These are phyloP conservation scores for Cadophora sp. DNA, from an alignment of 2,329 filamentous ascomycete genomes.

Conservation along the genomic window DNA sequence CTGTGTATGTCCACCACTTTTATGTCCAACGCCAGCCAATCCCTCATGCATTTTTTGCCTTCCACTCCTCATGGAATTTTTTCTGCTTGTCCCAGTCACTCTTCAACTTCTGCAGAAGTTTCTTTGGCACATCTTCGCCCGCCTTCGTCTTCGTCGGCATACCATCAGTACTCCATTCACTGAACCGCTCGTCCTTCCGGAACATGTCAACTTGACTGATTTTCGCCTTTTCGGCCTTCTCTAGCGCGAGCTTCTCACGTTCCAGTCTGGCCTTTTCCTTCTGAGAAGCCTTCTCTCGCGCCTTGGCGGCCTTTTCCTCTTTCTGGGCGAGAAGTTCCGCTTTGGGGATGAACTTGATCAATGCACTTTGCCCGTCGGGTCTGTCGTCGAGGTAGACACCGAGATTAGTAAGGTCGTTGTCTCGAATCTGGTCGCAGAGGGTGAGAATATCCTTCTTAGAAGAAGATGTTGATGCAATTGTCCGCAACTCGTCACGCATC, in stretches of 20 bases:
- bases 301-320: constrained; percentile 64
- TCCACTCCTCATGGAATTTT: constrained; percentile 76
- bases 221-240: constrained; percentile 65
- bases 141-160: constrained; percentile 79
- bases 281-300: constrained; percentile 66
- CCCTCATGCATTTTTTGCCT: constrained; percentile 38
- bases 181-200: constrained; percentile 67
- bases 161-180: constrained; percentile 83
- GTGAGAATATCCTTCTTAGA: constrained; percentile 75
- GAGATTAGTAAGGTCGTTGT: constrained; percentile 80
- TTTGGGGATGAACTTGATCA: constrained; percentile 71
- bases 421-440: constrained; percentile 81
- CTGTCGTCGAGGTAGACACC: constrained; percentile 91
- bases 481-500: constrained; percentile 67
- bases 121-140: constrained; percentile 83
- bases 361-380: constrained; percentile 67
- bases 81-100: constrained; percentile 94
- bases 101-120: constrained; percentile 77
- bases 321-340: constrained; percentile 61
- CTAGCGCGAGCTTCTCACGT: constrained; percentile 57
- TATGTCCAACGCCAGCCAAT: no score
- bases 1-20: no score
- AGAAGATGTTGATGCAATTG: constrained; percentile 56
- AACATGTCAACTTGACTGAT: constrained; percentile 63
- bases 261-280: constrained; percentile 59